Conservation (phyloP, 176 grass and related monocot genomes). For the Musa itinerans region DNA sequence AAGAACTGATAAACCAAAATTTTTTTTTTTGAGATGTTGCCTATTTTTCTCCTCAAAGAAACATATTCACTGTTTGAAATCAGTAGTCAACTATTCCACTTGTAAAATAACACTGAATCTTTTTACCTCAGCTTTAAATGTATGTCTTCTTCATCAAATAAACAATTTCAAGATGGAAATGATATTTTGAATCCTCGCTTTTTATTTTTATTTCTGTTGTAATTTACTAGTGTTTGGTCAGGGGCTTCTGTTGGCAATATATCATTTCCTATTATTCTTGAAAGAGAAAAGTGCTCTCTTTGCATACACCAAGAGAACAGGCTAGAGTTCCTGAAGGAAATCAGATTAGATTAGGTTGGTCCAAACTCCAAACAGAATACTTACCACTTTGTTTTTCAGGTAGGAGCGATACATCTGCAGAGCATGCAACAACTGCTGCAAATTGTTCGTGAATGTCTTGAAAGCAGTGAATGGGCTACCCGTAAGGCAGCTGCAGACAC, state of each 20-base stretch:
- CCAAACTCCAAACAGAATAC: no score
- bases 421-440: conserved; percentile 87
- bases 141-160: background rate
- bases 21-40: no score
- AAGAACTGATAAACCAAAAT: no score
- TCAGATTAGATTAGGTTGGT: background rate
- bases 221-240: background rate
- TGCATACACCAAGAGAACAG: background rate
- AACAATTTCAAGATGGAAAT: background rate
- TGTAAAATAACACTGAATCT: no score
- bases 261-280: background rate
- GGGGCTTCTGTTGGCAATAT: background rate
- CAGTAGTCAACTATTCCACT: no score
- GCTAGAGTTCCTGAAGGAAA: background rate
- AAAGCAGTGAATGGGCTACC: conserved; percentile 85
- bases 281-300: background rate
- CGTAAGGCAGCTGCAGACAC: conserved; percentile 93
- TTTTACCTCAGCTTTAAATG: background rate
- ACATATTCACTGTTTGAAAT: no score
- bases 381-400: conserved; percentile 39
- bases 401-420: conserved; percentile 76
- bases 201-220: background rate
- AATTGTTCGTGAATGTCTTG: conserved; percentile 79
- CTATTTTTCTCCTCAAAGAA: no score
- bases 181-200: background rate